These are phyloP conservation scores for Claviceps capensis DNA, from an alignment of 2,329 filamentous ascomycete species.

Conservation along the genomic window DNA sequence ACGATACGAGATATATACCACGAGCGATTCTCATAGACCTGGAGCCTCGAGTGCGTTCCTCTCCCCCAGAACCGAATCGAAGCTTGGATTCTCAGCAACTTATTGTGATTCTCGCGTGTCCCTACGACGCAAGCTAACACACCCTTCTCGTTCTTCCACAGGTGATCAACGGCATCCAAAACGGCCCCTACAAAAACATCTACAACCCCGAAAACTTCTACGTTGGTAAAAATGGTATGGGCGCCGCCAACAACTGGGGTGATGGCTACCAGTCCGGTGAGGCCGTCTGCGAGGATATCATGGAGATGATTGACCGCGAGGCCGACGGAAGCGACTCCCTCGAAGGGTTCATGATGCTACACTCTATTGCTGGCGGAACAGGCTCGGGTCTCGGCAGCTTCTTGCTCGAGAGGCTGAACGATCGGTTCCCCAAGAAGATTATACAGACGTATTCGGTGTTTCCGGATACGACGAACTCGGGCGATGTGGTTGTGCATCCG, in stretches of 20 bases:
- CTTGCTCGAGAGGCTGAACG: slow-evolving; percentile 87
- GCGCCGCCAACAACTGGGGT: slow-evolving; percentile 97
- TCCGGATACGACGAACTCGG: slow-evolving; percentile 74
- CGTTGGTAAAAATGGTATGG: slow-evolving; percentile 82
- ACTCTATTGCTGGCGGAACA: slow-evolving; percentile 94
- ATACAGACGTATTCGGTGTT: slow-evolving; percentile 99
- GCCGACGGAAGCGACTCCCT: slow-evolving; percentile 95
- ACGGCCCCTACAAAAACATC: slow-evolving; percentile 90
- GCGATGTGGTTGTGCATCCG: slow-evolving; percentile 91
- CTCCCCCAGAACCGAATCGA: background rate
- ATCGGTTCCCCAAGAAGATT: slow-evolving; percentile 95
- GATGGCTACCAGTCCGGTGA: slow-evolving; percentile 91
- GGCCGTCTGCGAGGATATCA: slow-evolving; percentile 84
- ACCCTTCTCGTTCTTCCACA: slow-evolving; percentile 8
- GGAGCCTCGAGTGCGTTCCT: slow-evolving; percentile 59
- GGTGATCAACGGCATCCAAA: slow-evolving; percentile 87
- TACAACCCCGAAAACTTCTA: slow-evolving; percentile 99
- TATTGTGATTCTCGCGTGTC: background rate
- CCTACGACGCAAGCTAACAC: background rate
- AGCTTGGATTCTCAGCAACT: background rate
- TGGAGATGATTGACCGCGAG: slow-evolving; percentile 99
- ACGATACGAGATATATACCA: slow-evolving; percentile 96
- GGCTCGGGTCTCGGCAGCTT: slow-evolving; percentile 94
- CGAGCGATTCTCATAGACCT: slow-evolving; percentile 90
- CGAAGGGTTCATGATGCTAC: slow-evolving; percentile 97